Percentiles rank a stretch among this genome's conserved stretches.
phyloP scores from a whole-genome alignment of 2,329 filamentous ascomycete species.

The Teratosphaeria destructans region DNA sequence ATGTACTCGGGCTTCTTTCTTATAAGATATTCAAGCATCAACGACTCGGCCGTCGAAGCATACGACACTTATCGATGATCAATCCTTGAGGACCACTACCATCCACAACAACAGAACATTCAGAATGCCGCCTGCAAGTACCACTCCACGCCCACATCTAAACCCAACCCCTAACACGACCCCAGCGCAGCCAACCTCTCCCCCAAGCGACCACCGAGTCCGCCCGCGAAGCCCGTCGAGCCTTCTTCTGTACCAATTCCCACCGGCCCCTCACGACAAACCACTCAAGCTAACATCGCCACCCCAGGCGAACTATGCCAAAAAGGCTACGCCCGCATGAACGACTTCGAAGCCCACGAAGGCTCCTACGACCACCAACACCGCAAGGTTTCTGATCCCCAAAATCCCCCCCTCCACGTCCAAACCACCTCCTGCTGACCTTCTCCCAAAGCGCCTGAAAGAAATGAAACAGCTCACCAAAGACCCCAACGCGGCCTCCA shows the following conservation, averaged over 20 bases:
- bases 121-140: not conserved
- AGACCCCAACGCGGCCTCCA: slow-evolving; percentile 54
- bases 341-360: slow-evolving; percentile 92
- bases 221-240: slow-evolving; percentile 65
- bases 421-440: not conserved
- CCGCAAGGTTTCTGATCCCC: slow-evolving; percentile 49
- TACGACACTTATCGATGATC: no score
- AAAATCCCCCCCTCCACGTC: not conserved
- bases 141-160: not conserved
- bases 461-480: slow-evolving; percentile 79
- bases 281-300: not conserved
- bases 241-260: slow-evolving; percentile 57
- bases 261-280: not conserved
- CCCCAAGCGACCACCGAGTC: slow-evolving; percentile 40
- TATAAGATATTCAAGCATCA: no score
- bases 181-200: slow-evolving; percentile 19
- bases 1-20: no score
- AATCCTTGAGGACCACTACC: not conserved
- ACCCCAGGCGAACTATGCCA: slow-evolving; percentile 62
- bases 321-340: slow-evolving; percentile 90
- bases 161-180: not conserved
- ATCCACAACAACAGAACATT: not conserved
- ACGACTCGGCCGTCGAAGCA: no score
- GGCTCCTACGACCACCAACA: slow-evolving; percentile 93
- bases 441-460: slow-evolving; percentile 49